Conservation (phyloP, 148 eudicot species). For the Fagopyrum esculentum region DNA sequence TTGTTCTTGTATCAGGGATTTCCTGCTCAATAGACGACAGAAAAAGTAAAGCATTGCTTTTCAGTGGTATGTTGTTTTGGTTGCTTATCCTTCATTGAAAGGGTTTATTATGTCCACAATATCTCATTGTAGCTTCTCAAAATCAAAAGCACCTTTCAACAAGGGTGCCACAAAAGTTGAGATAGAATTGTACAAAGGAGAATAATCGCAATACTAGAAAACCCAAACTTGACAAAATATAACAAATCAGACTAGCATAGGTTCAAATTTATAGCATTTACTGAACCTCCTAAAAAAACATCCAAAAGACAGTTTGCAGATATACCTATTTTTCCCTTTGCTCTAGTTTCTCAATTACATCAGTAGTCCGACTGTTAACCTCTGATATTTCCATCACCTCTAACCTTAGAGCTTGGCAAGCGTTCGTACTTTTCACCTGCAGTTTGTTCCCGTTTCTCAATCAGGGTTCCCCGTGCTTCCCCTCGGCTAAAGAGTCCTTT, state of each 20-base stretch:
- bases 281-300: not conserved
- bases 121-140: not conserved
- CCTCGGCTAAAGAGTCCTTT: constrained; percentile 1
- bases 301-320: not conserved
- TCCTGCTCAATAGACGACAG: not conserved
- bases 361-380: not conserved
- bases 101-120: not conserved
- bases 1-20: constrained; percentile 1
- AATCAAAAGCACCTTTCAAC: not conserved
- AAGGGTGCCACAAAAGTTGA: not conserved
- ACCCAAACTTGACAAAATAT: not conserved
- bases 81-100: not conserved
- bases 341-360: constrained; percentile 5
- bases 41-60: not conserved
- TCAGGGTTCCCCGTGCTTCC: not conserved
- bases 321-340: not conserved
- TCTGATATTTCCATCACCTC: not conserved
- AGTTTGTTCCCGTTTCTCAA: not conserved
- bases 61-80: not conserved
- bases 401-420: constrained; percentile 3
- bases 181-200: not conserved
- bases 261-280: not conserved
- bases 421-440: not conserved
- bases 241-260: not conserved
- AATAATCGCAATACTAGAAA: not conserved